Evolutionary conservation across 1,139 yeast genomes (phyloP).

Genomic region (Taiozyma sp.): DNA sequence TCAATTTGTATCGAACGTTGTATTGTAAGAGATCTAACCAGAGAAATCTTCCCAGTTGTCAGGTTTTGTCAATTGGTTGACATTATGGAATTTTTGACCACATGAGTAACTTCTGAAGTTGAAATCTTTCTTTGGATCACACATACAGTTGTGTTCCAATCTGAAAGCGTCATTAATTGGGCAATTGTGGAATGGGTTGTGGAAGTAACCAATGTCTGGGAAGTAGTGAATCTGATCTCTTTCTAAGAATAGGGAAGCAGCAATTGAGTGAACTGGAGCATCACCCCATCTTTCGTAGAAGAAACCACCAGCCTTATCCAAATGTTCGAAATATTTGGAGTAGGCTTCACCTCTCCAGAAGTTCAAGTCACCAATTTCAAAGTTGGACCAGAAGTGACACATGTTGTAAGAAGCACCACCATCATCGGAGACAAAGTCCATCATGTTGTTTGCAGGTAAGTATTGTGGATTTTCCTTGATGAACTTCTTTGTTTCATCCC

Average conservation of each 20-base stretch:
- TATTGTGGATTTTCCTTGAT: constrained; percentile 59
- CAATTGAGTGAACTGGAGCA: constrained; percentile 86
- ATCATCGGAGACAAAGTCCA: constrained; percentile 69
- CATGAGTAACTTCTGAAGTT: constrained; percentile 85
- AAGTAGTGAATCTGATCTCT: constrained; percentile 69
- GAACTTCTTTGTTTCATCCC: constrained; percentile 73
- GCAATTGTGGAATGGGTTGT: constrained; percentile 78
- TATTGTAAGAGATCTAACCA: background rate
- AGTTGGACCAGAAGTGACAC: constrained; percentile 94
- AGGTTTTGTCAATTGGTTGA: constrained; percentile 58
- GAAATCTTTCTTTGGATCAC: constrained; percentile 63
- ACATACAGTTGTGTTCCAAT: constrained; percentile 53
- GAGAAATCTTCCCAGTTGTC: constrained; percentile 64
- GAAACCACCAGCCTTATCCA: constrained; percentile 80
- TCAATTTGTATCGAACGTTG: background rate
- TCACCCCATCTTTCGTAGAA: constrained; percentile 97
- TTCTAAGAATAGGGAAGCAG: constrained; percentile 66
- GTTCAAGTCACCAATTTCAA: constrained; percentile 74
- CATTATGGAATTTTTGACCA: constrained; percentile 60
- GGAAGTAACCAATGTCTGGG: constrained; percentile 79
- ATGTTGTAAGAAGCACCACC: constrained; percentile 63
- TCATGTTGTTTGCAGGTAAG: constrained; percentile 57
- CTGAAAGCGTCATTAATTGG: constrained; percentile 61
- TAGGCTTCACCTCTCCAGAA: constrained; percentile 72
- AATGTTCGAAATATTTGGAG: constrained; percentile 56